phyloP scores from a whole-genome alignment of 306 rosid species.

The Fagus sylvatica region DNA sequence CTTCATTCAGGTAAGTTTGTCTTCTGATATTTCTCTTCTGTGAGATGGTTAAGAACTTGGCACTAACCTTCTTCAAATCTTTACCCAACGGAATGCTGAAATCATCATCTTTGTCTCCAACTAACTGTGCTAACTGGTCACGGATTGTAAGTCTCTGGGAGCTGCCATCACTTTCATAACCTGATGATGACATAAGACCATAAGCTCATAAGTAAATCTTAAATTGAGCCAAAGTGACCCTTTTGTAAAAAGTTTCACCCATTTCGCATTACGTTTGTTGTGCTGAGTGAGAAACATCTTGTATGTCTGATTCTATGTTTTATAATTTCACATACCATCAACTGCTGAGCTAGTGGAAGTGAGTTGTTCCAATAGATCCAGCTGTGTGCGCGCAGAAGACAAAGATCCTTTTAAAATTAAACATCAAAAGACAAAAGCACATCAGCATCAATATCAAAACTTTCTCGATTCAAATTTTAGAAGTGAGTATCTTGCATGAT shows the following conservation, averaged over 20 bases:
- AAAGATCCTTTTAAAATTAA: constrained; percentile 49
- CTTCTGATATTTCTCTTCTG: constrained; percentile 92
- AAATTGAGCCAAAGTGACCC: background rate
- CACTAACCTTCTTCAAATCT: constrained; percentile 73
- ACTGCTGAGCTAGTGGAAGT: constrained; percentile 61
- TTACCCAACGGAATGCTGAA: constrained; percentile 79
- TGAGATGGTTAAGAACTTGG: constrained; percentile 73
- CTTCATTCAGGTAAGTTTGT: constrained; percentile 76
- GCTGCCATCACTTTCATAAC: constrained; percentile 70
- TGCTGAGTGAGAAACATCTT: background rate
- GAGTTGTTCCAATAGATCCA: constrained; percentile 91
- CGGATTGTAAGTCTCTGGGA: constrained; percentile 52
- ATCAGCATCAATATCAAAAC: background rate
- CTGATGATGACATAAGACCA: constrained; percentile 35
- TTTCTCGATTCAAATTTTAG: background rate
- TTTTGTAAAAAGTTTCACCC: background rate
- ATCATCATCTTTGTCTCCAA: constrained; percentile 72
- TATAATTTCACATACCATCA: constrained; percentile 46
- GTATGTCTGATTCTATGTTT: background rate
- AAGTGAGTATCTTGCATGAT: constrained; percentile 1
- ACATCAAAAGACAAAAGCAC: constrained; percentile 18
- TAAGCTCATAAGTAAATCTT: constrained; percentile 12
- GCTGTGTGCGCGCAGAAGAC: constrained; percentile 74
- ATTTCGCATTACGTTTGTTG: background rate
- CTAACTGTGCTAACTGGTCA: constrained; percentile 68